Conservation (phyloP, 108 stramenopile genomes). For the Conticribra weissflogii region DNA sequence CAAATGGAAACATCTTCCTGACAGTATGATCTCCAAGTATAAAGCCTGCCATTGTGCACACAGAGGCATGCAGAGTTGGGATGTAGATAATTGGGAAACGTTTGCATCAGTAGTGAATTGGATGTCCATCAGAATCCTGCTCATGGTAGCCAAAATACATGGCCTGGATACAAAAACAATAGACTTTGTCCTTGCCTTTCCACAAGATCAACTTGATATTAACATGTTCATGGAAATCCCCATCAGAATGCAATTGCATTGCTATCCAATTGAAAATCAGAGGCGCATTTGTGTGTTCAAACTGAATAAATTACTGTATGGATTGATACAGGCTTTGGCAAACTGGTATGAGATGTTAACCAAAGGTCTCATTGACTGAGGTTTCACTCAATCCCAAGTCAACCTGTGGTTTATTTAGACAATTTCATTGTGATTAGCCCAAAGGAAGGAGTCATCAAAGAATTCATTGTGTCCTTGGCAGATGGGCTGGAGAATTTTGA, state of each 20-base stretch:
- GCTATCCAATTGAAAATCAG: not conserved
- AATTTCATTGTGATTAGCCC: constrained; percentile 48
- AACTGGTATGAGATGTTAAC: constrained; percentile 25
- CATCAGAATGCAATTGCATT: not conserved
- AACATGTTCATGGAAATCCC: constrained; percentile 16
- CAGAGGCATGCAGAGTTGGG: constrained; percentile 27
- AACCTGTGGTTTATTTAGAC: constrained; percentile 41
- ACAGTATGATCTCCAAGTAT: constrained; percentile 19
- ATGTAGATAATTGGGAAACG: constrained; percentile 52
- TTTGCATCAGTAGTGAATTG: constrained; percentile 32
- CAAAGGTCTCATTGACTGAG: constrained; percentile 5
- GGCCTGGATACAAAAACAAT: constrained; percentile 12
- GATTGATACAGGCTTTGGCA: constrained; percentile 20
- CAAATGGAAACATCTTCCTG: constrained; percentile 5
- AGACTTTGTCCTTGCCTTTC: constrained; percentile 18
- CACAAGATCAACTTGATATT: constrained; percentile 27
- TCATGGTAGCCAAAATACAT: constrained; percentile 2
- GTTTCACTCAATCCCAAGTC: constrained; percentile 5
- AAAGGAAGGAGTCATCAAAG: no score
- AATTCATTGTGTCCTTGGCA: constrained; percentile 27
- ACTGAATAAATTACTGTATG: constrained; percentile 32
- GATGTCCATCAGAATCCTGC: not conserved
- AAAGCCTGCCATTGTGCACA: constrained; percentile 29
- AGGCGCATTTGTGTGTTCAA: constrained; percentile 7
- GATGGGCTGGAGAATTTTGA: constrained; percentile 12